Percentiles rank a stretch among this genome's conserved stretches.
phyloP scores from a whole-genome alignment of 306 rosid species.

The Lagenaria siceraria region DNA sequence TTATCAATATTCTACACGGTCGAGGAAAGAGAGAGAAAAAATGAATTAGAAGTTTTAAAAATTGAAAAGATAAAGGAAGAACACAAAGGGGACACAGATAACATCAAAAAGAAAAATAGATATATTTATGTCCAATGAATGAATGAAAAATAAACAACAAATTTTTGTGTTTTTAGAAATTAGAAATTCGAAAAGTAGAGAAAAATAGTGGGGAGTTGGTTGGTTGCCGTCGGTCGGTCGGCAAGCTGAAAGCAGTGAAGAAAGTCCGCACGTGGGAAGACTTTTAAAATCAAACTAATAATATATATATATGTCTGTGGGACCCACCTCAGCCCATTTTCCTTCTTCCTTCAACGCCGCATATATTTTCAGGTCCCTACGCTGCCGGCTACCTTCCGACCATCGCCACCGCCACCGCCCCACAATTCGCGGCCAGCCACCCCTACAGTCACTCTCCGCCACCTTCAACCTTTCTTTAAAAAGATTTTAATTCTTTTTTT shows the following conservation, averaged over 20 bases:
- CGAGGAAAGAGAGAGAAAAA: background rate
- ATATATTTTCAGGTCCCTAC: background rate
- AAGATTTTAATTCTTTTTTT: too few species aligned
- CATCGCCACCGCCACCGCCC: conserved; percentile 8
- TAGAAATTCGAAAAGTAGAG: background rate
- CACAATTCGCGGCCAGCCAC: background rate
- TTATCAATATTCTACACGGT: too few species aligned
- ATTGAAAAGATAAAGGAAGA: background rate
- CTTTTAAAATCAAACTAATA: background rate
- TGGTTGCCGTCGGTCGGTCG: conserved; percentile 1
- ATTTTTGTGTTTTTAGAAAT: too few species aligned
- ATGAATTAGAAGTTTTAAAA: background rate
- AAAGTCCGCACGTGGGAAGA: conserved; percentile 5
- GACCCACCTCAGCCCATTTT: background rate
- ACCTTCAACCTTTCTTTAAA: background rate
- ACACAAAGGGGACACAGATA: background rate
- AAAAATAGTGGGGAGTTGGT: background rate
- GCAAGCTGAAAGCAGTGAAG: background rate
- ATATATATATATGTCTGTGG: background rate
- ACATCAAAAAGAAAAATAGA: background rate
- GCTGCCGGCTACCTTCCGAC: conserved; percentile 9
- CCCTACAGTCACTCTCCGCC: background rate
- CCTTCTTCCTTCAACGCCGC: background rate
- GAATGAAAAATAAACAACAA: background rate
- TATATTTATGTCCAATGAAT: background rate